Percentiles rank a stretch among this genome's conserved stretches.
Conservation (phyloP, 2,329 filamentous ascomycete genomes). For the Apiospora aurea region DNA sequence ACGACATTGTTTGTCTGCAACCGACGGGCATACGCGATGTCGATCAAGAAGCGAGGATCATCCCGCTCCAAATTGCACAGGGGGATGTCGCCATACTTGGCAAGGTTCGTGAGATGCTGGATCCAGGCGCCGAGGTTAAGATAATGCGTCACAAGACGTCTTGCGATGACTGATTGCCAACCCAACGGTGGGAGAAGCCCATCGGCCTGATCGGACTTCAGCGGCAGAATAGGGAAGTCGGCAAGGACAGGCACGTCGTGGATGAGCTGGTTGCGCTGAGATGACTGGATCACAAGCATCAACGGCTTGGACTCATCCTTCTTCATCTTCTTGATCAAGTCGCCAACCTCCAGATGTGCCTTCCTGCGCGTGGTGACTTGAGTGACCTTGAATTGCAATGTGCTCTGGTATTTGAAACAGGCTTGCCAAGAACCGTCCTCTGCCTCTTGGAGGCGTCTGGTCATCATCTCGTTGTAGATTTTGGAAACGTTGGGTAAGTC, state of each 20-base stretch:
- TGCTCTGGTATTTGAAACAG: conserved; percentile 86
- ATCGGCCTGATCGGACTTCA: conserved; percentile 84
- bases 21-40: conserved; percentile 90
- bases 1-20: conserved; percentile 92
- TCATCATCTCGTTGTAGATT: conserved; percentile 81
- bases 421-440: conserved; percentile 77
- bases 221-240: conserved; percentile 82
- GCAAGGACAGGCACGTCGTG: conserved; percentile 85
- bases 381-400: conserved; percentile 82
- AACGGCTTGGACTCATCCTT: conserved; percentile 83
- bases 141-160: conserved; percentile 86
- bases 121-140: conserved; percentile 94
- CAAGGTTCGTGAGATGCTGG: conserved; percentile 83
- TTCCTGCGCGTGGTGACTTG: conserved; percentile 91
- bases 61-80: conserved; percentile 95
- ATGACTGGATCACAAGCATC: conserved; percentile 90
- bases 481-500: conserved; percentile 90
- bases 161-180: conserved; percentile 91
- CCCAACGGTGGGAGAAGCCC: conserved; percentile 88
- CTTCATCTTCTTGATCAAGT: conserved; percentile 87
- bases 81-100: conserved; percentile 91
- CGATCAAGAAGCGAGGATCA: conserved; percentile 93
- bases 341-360: conserved; percentile 85
- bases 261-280: conserved; percentile 78
- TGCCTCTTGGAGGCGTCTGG: conserved; percentile 69